Base-by-base conservation (phyloP, 768 basidiomycete genomes). In the Calocybe cyanea region DNA sequence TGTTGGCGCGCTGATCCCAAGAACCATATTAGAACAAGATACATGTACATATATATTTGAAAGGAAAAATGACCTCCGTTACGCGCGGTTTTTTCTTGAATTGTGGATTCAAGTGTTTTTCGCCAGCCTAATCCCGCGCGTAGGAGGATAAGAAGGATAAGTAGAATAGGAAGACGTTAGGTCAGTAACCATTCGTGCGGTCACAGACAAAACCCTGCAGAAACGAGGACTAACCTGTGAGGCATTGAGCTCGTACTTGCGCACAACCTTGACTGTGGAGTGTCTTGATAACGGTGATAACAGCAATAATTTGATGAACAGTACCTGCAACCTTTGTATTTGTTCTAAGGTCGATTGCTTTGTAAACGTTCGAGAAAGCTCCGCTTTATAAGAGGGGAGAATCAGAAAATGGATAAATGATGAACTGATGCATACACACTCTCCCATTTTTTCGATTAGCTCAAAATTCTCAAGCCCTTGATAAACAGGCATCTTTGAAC, bases 341-440 rank as follows among this genome's bases (percentile, higher is more conserved):
- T 9, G 83, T 85, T 30, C 73, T 69, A 38, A 80, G 73, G 62
- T 97, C 88, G 44, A 86, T 56, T 11, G 92, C 95, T 62, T 89
- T 90, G 76, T 95, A 99, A 7, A 99, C 95, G 61, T 96, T 92
- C n/a, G 94, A 97, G 64, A 99, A 99, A 34, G 95, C 95, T 49
- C 95, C 95, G 57, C 84, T 90, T 28, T 28, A 48, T 28, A 25
- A 64, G 46, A 31, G 48, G 11, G 43, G 33, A 32, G 57, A 63
- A 46, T 37, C 44, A 39, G 49, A 45, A 41, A 45, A 46, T 38
- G 43, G 36, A 38, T 45, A 40, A 45, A 46, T 36, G 45, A 51
- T 48, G 40, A 34, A 43, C 38, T 51, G 52, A 45, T 38, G 43
- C 33, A 13, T 30, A 85, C 91, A 64, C 51, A 93, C 91, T 93